These are phyloP conservation scores for Caryopteris hybrid DNA, from an alignment of 305 asterid genomes.

Conservation along the genomic window DNA sequence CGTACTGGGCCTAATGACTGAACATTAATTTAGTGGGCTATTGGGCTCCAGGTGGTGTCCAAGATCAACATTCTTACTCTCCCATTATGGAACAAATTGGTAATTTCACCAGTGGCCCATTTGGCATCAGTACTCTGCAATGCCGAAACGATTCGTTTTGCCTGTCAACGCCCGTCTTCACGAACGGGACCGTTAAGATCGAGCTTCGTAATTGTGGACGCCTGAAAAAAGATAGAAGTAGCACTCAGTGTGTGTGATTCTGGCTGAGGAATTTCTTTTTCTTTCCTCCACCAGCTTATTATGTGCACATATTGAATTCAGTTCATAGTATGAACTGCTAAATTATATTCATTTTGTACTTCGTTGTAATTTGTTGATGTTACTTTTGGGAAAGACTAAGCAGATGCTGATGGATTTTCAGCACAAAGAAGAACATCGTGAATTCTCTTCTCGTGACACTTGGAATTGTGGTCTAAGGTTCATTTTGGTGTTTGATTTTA, in stretches of 20 bases:
- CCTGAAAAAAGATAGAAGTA: not conserved
- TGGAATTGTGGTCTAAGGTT: not conserved
- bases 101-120: no score
- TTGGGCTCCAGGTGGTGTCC: no score
- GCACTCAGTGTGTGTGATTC: conserved; percentile 15
- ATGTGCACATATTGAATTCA: not conserved
- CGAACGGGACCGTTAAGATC: conserved; percentile 11
- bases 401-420: not conserved
- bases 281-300: conserved; percentile 27
- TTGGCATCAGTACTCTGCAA: not conserved
- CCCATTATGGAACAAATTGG: no score
- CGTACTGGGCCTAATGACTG: no score
- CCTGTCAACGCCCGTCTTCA: conserved; percentile 2
- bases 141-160: not conserved
- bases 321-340: not conserved
- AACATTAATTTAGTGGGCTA: no score
- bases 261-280: conserved; percentile 8
- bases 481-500: conserved; percentile 10
- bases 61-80: no score
- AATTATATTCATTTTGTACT: not conserved
- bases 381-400: not conserved
- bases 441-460: conserved; percentile 3
- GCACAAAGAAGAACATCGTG: conserved; percentile 12
- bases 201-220: conserved; percentile 8
- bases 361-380: not conserved